Percentiles rank a stretch among this genome's conserved stretches.
Conservation (phyloP, 768 basidiomycete species). For the Russula compacta region DNA sequence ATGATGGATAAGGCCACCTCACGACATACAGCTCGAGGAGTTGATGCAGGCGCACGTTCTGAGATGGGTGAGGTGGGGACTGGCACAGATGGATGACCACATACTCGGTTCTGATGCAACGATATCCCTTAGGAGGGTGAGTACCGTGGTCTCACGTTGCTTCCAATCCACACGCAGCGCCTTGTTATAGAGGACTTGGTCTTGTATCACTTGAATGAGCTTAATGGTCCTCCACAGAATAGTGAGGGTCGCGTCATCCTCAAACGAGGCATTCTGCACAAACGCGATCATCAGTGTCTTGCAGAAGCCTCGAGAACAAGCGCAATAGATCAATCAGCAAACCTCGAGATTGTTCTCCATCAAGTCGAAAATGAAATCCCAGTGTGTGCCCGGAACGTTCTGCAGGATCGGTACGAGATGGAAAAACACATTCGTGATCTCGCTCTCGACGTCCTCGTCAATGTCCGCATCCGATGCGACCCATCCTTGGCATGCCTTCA, state of each 20-base stretch:
- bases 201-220: slow-evolving; percentile 58
- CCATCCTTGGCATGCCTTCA: slow-evolving; percentile 85
- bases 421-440: slow-evolving; percentile 63
- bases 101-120: slow-evolving; percentile 46
- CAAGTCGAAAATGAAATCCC: slow-evolving; percentile 88
- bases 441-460: slow-evolving; percentile 70
- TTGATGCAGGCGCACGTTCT: slow-evolving; percentile 30
- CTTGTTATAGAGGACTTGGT: slow-evolving; percentile 66
- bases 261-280: slow-evolving; percentile 47
- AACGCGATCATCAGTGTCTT: background rate
- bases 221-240: slow-evolving; percentile 61
- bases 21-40: slow-evolving; percentile 57
- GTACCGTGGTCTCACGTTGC: slow-evolving; percentile 40
- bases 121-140: slow-evolving; percentile 54
- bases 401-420: slow-evolving; percentile 83
- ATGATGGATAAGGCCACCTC: slow-evolving; percentile 63
- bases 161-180: slow-evolving; percentile 61
- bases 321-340: slow-evolving; percentile 16
- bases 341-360: slow-evolving; percentile 87
- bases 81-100: slow-evolving; percentile 13
- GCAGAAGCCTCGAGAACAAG: background rate
- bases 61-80: background rate
- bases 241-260: slow-evolving; percentile 49
- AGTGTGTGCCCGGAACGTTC: slow-evolving; percentile 77
- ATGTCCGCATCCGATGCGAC: slow-evolving; percentile 51